Conservation (phyloP, 352 stramenopile genomes). For the Phytopythium aichiense region DNA sequence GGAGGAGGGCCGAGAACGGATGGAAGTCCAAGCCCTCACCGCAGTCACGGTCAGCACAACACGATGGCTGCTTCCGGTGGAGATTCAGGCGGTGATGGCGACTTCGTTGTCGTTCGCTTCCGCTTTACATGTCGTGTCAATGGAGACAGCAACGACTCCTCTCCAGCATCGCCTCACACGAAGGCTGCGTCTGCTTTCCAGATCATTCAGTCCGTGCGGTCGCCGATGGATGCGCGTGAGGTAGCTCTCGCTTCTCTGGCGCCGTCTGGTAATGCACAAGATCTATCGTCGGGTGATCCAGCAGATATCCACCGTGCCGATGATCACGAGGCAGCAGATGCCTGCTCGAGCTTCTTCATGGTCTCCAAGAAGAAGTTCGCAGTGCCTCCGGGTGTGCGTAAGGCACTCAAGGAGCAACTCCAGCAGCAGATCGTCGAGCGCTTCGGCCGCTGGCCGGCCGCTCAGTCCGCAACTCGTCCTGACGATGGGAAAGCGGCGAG, state of each 20-base stretch:
- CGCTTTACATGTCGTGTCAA: not conserved
- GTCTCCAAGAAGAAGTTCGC: conserved; percentile 38
- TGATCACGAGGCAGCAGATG: not conserved
- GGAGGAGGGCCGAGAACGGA: not conserved
- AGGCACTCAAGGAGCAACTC: conserved; percentile 25
- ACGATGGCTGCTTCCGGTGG: not conserved
- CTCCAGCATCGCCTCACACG: not conserved
- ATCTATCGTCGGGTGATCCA: not conserved
- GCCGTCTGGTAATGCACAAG: not conserved
- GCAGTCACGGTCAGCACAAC: conserved; percentile 1
- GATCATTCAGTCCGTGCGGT: conserved; percentile 15
- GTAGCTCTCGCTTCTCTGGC: not conserved
- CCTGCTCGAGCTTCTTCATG: conserved; percentile 17
- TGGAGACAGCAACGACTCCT: not conserved
- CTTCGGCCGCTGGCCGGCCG: conserved; percentile 10
- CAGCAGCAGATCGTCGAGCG: conserved; percentile 26
- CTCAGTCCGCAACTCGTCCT: not conserved
- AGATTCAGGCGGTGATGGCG: conserved; percentile 10
- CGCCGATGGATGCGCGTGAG: conserved; percentile 12
- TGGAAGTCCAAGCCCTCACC: not conserved
- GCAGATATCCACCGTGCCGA: conserved; percentile 4
- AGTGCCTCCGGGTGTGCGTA: conserved; percentile 24
- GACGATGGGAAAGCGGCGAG: not conserved
- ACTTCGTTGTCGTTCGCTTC: conserved; percentile 31
- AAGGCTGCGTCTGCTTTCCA: conserved; percentile 20